phyloP scores from a whole-genome alignment of 208 protist species.

The Trypanosoma melophagium region DNA sequence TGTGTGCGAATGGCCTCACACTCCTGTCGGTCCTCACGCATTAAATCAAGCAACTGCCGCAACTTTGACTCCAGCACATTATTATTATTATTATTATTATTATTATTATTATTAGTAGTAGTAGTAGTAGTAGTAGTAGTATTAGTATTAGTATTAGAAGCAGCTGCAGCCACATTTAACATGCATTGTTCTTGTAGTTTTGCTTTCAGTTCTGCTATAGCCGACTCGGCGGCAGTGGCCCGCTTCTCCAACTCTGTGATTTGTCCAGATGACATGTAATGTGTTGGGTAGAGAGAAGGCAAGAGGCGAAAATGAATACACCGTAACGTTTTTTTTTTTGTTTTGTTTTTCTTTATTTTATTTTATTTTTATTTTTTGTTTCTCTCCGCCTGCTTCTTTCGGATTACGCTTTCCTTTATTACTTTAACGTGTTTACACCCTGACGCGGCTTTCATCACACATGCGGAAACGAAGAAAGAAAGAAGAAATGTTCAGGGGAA shows the following conservation, averaged over 20 bases:
- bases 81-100: conserved; percentile 7
- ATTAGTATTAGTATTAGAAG: too few relatives aligned
- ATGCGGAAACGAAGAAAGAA: background rate
- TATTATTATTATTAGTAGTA: background rate
- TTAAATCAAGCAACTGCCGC: conserved; percentile 52
- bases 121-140: too few relatives aligned
- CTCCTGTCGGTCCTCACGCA: conserved; percentile 75
- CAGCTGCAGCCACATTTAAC: too few relatives aligned
- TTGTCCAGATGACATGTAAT: conserved; percentile 12
- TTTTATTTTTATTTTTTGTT: too few relatives aligned
- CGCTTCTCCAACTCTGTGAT: conserved; percentile 59
- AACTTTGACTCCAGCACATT: conserved; percentile 39
- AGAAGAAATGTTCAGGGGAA: background rate
- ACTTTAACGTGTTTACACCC: too few relatives aligned
- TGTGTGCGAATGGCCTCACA: conserved; percentile 74
- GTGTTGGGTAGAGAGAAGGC: background rate
- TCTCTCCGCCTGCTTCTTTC: too few relatives aligned
- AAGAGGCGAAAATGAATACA: background rate
- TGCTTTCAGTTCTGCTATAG: conserved; percentile 43
- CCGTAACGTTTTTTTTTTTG: conserved; percentile 20
- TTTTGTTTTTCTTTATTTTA: too few relatives aligned
- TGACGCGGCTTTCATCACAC: too few relatives aligned
- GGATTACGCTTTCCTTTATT: too few relatives aligned
- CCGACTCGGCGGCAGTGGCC: conserved; percentile 42
- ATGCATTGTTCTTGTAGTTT: too few relatives aligned